phyloP scores from a whole-genome alignment of 2,329 filamentous ascomycete genomes.

The Calonectria crousiana region DNA sequence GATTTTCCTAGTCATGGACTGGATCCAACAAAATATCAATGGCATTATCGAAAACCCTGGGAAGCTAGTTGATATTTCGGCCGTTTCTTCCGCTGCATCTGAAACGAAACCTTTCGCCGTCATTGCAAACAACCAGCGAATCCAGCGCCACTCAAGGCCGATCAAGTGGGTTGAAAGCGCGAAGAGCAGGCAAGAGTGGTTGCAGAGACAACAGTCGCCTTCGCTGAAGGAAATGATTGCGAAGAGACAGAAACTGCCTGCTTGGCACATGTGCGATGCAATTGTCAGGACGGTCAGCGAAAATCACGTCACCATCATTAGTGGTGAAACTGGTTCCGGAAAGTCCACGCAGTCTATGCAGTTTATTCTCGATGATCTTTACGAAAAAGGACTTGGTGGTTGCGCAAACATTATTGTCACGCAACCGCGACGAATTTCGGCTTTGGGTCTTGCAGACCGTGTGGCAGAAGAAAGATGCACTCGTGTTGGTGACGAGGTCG shows the following conservation, averaged over 20 bases:
- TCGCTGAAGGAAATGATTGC: constrained; percentile 81
- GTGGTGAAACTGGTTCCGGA: constrained; percentile 95
- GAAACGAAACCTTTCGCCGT: constrained; percentile 58
- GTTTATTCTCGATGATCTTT: constrained; percentile 93
- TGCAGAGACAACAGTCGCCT: constrained; percentile 72
- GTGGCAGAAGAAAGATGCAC: constrained; percentile 93
- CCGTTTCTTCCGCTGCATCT: constrained; percentile 76
- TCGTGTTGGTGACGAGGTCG: constrained; percentile 86
- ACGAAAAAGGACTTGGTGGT: constrained; percentile 78
- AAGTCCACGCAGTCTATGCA: constrained; percentile 98
- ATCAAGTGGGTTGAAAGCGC: constrained; percentile 74
- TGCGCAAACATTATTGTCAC: constrained; percentile 94
- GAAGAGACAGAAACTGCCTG: constrained; percentile 81
- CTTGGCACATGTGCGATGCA: constrained; percentile 84
- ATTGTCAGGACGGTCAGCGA: constrained; percentile 81
- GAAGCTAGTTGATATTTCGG: constrained; percentile 84
- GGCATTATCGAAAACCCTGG: constrained; percentile 88
- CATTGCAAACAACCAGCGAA: constrained; percentile 44
- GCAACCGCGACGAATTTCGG: constrained; percentile 93
- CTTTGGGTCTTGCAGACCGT: constrained; percentile 91
- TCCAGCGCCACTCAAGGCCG: constrained; percentile 64
- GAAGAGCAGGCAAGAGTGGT: constrained; percentile 76
- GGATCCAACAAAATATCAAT: constrained; percentile 88
- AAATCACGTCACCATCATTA: constrained; percentile 94
- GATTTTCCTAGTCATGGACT: constrained; percentile 89